Evolutionary conservation across 352 stramenopile species (phyloP).

Genomic region (Blastocystis sp.): DNA sequence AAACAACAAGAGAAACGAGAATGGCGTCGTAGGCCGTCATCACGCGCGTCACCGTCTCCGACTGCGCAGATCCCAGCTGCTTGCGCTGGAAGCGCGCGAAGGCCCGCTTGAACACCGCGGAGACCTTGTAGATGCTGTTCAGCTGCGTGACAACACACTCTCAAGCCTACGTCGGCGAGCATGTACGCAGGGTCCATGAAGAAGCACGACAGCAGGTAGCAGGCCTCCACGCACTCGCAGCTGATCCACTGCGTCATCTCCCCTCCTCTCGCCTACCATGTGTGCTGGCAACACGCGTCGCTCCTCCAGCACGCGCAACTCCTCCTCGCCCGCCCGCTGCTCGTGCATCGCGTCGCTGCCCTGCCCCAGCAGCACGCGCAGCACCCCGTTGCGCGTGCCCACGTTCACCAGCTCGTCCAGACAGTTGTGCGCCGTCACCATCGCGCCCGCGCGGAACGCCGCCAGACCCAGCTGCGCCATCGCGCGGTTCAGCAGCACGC

Average conservation of each 20-base stretch:
- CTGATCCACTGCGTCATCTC: constrained; percentile 78
- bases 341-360: constrained; percentile 64
- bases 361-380: constrained; percentile 91
- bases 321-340: constrained; percentile 87
- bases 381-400: constrained; percentile 68
- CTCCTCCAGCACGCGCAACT: constrained; percentile 82
- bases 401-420: constrained; percentile 86
- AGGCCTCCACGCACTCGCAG: constrained; percentile 90
- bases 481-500: constrained; percentile 93
- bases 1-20: not conserved
- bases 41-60: not conserved
- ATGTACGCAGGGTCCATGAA: constrained; percentile 94
- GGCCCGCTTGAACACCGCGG: constrained; percentile 8
- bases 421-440: constrained; percentile 88
- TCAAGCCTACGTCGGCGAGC: constrained; percentile 11
- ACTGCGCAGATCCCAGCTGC: not conserved
- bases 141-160: not conserved
- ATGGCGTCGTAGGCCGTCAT: not conserved
- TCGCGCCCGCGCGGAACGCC: constrained; percentile 85
- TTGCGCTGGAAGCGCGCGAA: not conserved
- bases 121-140: not conserved
- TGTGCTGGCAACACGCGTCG: constrained; percentile 91
- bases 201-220: constrained; percentile 92
- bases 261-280: constrained; percentile 65
- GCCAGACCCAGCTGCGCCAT: constrained; percentile 82